phyloP scores from a whole-genome alignment of 345 rosid species.

The Dipteronia dyeriana region DNA sequence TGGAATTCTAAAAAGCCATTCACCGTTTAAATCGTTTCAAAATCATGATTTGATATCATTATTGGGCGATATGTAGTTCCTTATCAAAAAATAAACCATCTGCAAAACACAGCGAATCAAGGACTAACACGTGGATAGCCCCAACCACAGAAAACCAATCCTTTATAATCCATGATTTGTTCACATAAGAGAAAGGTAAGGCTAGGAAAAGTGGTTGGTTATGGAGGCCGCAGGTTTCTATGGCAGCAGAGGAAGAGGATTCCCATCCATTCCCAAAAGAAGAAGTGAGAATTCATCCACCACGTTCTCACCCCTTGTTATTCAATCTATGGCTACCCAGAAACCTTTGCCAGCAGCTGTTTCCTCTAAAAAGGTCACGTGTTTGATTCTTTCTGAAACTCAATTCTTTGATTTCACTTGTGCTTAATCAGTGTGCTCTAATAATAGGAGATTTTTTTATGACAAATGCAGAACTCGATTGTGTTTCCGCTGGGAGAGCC shows the following conservation, averaged over 20 bases:
- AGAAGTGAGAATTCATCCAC: slow-evolving; percentile 8
- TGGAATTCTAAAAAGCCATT: too few species aligned
- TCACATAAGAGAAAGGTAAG: neutral
- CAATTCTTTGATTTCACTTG: neutral
- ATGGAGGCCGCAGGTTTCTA: slow-evolving; percentile 48
- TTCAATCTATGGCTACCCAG: slow-evolving; percentile 74
- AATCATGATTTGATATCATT: too few species aligned
- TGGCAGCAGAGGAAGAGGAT: slow-evolving; percentile 25
- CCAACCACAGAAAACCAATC: slow-evolving; percentile 4
- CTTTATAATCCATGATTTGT: neutral
- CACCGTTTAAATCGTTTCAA: too few species aligned
- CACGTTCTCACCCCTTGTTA: slow-evolving; percentile 27
- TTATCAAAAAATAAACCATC: too few species aligned
- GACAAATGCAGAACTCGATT: slow-evolving; percentile 33
- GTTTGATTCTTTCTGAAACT: neutral
- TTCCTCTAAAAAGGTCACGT: slow-evolving; percentile 54
- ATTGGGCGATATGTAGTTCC: too few species aligned
- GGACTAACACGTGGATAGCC: slow-evolving; percentile 28
- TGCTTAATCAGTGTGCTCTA: too few species aligned
- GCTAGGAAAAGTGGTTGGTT: neutral
- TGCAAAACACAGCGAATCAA: neutral
- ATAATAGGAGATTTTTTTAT: too few species aligned
- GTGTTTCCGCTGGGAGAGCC: slow-evolving; percentile 52
- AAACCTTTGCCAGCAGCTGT: slow-evolving; percentile 53
- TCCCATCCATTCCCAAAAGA: slow-evolving; percentile 6